A percentile compares a stretch with the other conserved stretches of the same genome.
These are phyloP conservation scores for Clitopilus hobsonii DNA, from an alignment of 768 basidiomycete species.

Conservation along the genomic window DNA sequence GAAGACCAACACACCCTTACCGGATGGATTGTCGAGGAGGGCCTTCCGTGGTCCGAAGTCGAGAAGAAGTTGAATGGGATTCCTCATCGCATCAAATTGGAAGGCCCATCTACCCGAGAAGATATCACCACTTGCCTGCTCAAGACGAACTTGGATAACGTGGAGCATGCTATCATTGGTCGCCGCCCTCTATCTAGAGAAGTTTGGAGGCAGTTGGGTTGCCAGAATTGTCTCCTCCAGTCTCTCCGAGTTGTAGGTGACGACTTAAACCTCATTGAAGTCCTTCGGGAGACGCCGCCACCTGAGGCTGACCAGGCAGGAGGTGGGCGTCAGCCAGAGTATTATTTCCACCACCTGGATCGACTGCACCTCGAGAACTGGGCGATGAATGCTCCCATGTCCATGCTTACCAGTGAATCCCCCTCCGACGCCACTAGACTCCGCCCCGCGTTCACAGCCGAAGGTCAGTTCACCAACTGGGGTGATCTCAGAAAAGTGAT, in stretches of 20 bases:
- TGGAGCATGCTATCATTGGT: neutral
- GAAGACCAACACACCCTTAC: neutral
- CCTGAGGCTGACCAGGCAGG: neutral
- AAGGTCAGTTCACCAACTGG: neutral
- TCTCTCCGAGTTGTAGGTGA: neutral
- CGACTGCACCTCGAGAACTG: neutral
- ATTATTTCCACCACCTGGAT: neutral
- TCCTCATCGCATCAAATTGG: neutral
- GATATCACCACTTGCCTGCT: neutral
- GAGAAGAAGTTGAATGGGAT: too few relatives aligned
- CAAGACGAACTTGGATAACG: neutral
- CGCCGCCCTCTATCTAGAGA: neutral
- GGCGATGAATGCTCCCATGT: neutral
- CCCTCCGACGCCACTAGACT: too few relatives aligned
- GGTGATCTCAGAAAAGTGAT: neutral
- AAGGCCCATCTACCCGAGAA: neutral
- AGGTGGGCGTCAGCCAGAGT: neutral
- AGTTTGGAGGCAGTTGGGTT: neutral
- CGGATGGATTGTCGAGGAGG: neutral
- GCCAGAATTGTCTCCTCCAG: neutral
- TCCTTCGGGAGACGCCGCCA: neutral
- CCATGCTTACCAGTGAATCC: neutral
- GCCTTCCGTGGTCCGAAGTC: neutral
- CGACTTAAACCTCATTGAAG: neutral
- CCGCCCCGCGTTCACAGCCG: neutral